These are phyloP conservation scores for Forsythia suspensa DNA, from an alignment of 257 asterid genomes.

Conservation along the genomic window DNA sequence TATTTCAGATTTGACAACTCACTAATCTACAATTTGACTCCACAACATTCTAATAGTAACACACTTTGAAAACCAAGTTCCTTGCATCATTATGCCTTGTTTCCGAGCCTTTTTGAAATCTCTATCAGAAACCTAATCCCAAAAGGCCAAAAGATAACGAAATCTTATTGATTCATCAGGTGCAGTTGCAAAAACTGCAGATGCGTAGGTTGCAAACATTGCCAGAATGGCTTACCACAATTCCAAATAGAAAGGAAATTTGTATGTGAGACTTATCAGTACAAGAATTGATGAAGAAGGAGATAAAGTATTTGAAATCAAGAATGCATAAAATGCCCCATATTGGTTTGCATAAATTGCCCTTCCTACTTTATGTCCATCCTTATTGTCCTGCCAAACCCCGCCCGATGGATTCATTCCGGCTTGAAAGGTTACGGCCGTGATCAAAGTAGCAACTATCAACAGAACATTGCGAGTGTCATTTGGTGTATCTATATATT, in stretches of 20 bases:
- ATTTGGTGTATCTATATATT: neutral
- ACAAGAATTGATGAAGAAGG: constrained; percentile 29
- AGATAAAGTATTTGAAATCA: constrained; percentile 27
- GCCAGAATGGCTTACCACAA: constrained; percentile 32
- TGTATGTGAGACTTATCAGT: constrained; percentile 26
- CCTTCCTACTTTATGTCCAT: constrained; percentile 14
- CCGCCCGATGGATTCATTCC: constrained; percentile 25
- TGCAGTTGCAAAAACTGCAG: constrained; percentile 31
- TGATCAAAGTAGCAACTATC: constrained; percentile 16
- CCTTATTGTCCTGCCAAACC: constrained; percentile 17
- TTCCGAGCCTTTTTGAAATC: neutral
- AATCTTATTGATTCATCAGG: constrained; percentile 28
- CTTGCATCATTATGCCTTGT: neutral
- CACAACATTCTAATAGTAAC: too few relatives aligned
- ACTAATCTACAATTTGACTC: too few relatives aligned
- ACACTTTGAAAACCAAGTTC: too few relatives aligned
- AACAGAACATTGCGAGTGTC: constrained; percentile 17
- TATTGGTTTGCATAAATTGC: constrained; percentile 19
- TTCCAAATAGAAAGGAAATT: constrained; percentile 37
- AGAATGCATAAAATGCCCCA: constrained; percentile 4
- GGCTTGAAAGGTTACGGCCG: constrained; percentile 23
- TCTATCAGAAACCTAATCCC: constrained; percentile 14
- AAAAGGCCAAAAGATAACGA: constrained; percentile 27
- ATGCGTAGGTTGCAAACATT: constrained; percentile 36
- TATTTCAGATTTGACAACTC: too few relatives aligned